Conservation (phyloP, 1,284 basidiomycete genomes). For the Xerocomus minutiporus region DNA sequence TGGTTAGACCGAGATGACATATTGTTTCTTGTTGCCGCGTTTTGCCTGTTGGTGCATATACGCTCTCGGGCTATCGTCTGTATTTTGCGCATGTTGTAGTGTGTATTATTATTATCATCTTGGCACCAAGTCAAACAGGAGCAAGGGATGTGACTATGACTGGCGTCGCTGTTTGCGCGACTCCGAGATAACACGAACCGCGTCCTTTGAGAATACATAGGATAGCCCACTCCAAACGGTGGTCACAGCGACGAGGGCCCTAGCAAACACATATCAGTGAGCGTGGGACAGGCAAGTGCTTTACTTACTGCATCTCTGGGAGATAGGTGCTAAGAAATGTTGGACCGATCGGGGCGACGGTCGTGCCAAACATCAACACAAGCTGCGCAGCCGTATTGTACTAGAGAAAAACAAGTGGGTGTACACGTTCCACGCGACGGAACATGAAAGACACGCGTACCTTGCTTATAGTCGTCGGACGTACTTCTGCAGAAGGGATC, state of each 20-base stretch:
- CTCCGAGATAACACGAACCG: conserved; percentile 55
- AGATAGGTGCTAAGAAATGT: conserved; percentile 55
- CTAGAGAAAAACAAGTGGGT: conserved; percentile 36
- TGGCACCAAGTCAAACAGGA: background rate
- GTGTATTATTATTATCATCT: conserved; percentile 19
- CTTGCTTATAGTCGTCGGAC: conserved; percentile 88
- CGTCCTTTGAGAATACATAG: conserved; percentile 75
- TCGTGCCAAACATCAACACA: conserved; percentile 83
- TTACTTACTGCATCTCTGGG: conserved; percentile 56
- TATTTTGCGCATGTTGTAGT: conserved; percentile 14
- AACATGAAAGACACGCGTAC: conserved; percentile 36
- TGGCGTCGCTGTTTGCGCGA: conserved; percentile 30
- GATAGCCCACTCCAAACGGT: conserved; percentile 92
- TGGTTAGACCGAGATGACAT: conserved; percentile 13
- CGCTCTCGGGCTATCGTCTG: conserved; percentile 17
- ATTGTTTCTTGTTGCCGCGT: conserved; percentile 6
- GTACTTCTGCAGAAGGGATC: conserved; percentile 90
- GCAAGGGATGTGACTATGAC: conserved; percentile 9
- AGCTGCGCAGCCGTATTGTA: conserved; percentile 93
- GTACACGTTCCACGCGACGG: background rate
- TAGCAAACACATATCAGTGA: conserved; percentile 31
- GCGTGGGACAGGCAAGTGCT: background rate
- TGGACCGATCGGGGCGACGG: conserved; percentile 77
- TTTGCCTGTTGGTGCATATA: background rate
- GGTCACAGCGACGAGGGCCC: conserved; percentile 82